Evolutionary conservation across 331 rosid species (phyloP), one percentile per base, ranked within the genome.

Genomic region (Phaseolus coccineus): DNA sequence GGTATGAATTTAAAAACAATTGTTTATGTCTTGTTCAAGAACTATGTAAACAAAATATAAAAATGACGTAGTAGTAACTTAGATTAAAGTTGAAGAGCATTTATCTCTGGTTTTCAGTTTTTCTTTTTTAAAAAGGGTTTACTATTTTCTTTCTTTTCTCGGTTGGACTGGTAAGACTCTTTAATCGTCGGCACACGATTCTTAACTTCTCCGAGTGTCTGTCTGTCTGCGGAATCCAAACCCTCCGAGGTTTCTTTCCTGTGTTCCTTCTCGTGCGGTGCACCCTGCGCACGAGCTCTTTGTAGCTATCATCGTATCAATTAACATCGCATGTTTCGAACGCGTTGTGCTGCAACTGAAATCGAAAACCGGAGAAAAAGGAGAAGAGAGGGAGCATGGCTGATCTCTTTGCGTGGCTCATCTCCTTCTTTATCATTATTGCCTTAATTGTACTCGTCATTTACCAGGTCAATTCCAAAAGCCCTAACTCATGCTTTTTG

Each of bases 341-440:
- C 57, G 81, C 77, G 14, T 14, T 68, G 71, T 47, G 63, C 80
- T 56, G 68, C 56, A 65, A 31, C 19, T 24, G 52, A 46, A 77
- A 74, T 56, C 31, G 42, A 25, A 58, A 64, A 8, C 42, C 10
- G 63, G 28, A 73, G 65, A 33, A 70, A 27, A 50, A 68, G 51
- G 71, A 16, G 58, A 63, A 65, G 71, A 42, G 71, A 59, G 62
- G 61, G 77, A 87, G 78, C 74, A 95, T 95, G 99, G 93, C 80
- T 75, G 97, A 88, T 89, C 84, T 96, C 12, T 87, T 70, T 62
- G 92, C 84, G 70, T 96, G 99, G 99, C 97, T 96, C 63, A 25
- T 96, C 74, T 93, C 98, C 87, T 93, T 96, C 93, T 90, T 96
- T 88, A 48, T 90, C 83, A 90, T 93, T 83, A 87, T 96, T 44